Base-by-base conservation (phyloP, 192 early-diverging fungal species). In the Podila horticola region DNA sequence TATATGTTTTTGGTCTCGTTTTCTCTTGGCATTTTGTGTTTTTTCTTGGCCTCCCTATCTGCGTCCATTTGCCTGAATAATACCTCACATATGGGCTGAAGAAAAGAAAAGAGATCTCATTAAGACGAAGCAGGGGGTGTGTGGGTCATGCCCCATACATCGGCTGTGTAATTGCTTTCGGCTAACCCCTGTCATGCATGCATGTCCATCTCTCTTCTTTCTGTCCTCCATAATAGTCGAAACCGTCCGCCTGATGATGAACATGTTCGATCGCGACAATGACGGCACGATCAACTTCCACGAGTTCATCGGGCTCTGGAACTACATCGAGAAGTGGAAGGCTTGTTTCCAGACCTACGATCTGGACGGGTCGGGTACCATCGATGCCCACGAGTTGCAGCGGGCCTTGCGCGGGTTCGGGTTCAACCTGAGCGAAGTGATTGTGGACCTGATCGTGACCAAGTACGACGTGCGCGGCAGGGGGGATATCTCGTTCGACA, bases 251-350 rank as follows among this genome's bases (percentile, higher is more conserved):
- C 74, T 93, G 75, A 89, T 93, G 87, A 85, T 93, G 64, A 82
- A 77, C 66, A 87, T 91, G 84, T 90, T 91, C 65, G 92, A 91
- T 68, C 66, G 62, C 36, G 90, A 92, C 74, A 79, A 84, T 50
- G 85, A 75, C 62, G 91, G 91, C 12, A 86, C 90, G 11, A 90
- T 93, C 58, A 79, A 75, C 62, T 93, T 92, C 71, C 70, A 87
- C 36, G 92, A 93, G 68, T 93, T 93, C 58, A 83, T 84, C 50
- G 87, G 88, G 10, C 83, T 92, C 20, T 92, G 90, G 90, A 83
- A 79, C 74, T 93, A 92, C 70, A 92, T 92, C 49, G 86, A 90
- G 60, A 90, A 92, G 48, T 93, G 92, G 92, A 91, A 90, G 73
- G 65, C 83, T 17, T 90, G 91, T 67, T 93, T 92, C 82, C 86